Evolutionary conservation across 306 rosid species (phyloP), one percentile per base, ranked within the genome.

Genomic region (Urtica urens): DNA sequence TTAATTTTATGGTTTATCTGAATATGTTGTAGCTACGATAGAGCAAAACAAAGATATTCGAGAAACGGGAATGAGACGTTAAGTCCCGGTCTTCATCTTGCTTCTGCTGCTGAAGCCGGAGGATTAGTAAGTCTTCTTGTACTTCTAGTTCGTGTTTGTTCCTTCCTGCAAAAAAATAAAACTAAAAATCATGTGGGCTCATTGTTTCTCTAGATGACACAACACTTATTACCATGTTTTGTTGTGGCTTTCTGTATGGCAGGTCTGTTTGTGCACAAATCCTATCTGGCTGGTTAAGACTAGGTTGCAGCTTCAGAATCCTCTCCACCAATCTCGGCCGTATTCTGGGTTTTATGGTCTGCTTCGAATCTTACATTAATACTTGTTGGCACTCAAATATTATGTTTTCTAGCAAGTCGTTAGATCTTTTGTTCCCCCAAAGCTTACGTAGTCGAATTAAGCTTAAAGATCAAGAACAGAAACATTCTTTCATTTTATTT

Each of bases 51-150:
- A 59, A 81, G 96, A 73, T 75, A 85, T 73, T 74, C 87, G 19
- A 74, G 70, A 64, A 58, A 62, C 25, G 66, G 87, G 67, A 80
- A 66, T 45, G 93, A 71, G 59, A 74, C 58, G 63, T 72, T 90
- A 68, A 75, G 75, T 60, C 81, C 94, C 21, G 74, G 76, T 54
- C 79, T 68, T 47, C 95, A 90, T 85, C 99, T 90, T 60, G 94
- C 74, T 62, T 90, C 96, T 6, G 99, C 99, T 46, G 93, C 95
- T 14, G 99, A 85, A 77, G 99, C 99, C 45, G 99, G 99, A 61
- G 79, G 74, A 57, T 60, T 85, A 87, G 99, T 90, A 74, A 71
- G 95, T 64, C 19, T 40, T 30, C n/a, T 13, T 35, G 11, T 10
- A 7, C 11, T 10, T 35, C n/a, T 9, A 35, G 1, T 35, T n/a